Percentiles rank a stretch among this genome's conserved stretches.
Evolutionary conservation across 805 yeast species (phyloP).

Genomic region (Barnettozyma sp.): DNA sequence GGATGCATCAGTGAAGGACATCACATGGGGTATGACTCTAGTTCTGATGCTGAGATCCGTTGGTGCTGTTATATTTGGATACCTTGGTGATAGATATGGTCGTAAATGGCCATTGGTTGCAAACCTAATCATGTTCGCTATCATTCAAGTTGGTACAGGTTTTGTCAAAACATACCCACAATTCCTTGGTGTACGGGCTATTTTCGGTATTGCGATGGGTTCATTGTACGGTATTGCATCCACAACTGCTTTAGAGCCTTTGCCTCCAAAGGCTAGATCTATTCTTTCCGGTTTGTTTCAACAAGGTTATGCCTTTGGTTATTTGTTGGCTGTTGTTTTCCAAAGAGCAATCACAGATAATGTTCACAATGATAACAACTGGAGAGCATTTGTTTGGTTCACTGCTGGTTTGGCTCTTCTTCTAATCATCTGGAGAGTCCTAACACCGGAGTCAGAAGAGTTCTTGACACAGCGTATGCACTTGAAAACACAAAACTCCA

Average conservation of each 20-base stretch:
- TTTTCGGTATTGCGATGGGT: constrained; percentile 55
- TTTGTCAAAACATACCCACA: constrained; percentile 49
- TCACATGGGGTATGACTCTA: constrained; percentile 54
- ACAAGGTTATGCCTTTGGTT: constrained; percentile 74
- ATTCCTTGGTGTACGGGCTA: constrained; percentile 55
- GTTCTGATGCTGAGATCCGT: constrained; percentile 64
- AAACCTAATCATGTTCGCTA: constrained; percentile 40
- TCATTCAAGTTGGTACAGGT: constrained; percentile 57
- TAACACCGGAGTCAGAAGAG: constrained; percentile 47
- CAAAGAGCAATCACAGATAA: constrained; percentile 55
- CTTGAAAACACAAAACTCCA: constrained; percentile 26
- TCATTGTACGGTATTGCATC: constrained; percentile 39
- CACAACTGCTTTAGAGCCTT: constrained; percentile 37
- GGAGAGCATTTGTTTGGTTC: constrained; percentile 68
- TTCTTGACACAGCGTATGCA: constrained; percentile 37
- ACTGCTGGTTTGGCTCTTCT: constrained; percentile 51
- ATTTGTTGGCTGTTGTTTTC: constrained; percentile 56
- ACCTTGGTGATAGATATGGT: constrained; percentile 53
- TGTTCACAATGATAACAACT: constrained; percentile 31
- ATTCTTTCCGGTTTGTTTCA: constrained; percentile 64
- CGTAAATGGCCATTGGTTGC: constrained; percentile 50
- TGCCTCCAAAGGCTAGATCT: constrained; percentile 48
- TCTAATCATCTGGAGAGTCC: constrained; percentile 35
- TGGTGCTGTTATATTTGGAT: constrained; percentile 58
- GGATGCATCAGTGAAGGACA: constrained; percentile 38